Evolutionary conservation across 495 filamentous ascomycete genomes (phyloP).

Genomic region (Oleoguttula mirabilis): DNA sequence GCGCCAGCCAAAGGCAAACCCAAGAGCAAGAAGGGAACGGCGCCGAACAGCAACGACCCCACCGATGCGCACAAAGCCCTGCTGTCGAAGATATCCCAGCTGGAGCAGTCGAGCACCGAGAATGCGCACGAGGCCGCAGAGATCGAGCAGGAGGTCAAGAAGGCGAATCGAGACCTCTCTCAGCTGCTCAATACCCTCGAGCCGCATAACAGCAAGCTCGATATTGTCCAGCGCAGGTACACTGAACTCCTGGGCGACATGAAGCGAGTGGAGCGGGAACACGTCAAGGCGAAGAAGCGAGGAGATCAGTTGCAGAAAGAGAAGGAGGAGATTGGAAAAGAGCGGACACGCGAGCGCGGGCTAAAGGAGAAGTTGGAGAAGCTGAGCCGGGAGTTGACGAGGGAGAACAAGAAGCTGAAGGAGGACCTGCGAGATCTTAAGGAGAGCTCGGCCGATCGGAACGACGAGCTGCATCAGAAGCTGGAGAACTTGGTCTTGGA

Average conservation of each 20-base stretch:
- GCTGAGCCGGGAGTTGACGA: conserved; percentile 77
- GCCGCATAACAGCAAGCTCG: conserved; percentile 59
- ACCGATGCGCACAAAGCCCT: conserved; percentile 81
- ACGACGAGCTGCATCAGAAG: conserved; percentile 71
- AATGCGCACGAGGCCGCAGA: conserved; percentile 93
- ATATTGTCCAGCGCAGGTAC: conserved; percentile 79
- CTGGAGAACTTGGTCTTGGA: conserved; percentile 61
- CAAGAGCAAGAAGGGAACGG: conserved; percentile 44
- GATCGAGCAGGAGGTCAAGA: conserved; percentile 84
- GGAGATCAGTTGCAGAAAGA: conserved; percentile 93
- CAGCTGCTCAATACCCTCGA: conserved; percentile 72
- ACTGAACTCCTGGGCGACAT: conserved; percentile 84
- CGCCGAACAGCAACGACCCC: conserved; percentile 47
- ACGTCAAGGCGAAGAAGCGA: conserved; percentile 88
- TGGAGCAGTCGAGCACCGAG: conserved; percentile 81
- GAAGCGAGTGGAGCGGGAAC: conserved; percentile 87
- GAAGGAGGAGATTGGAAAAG: conserved; percentile 74
- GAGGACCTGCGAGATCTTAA: conserved; percentile 82
- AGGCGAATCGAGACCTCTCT: conserved; percentile 79
- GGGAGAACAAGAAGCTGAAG: conserved; percentile 97
- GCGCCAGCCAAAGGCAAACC: conserved; percentile 39
- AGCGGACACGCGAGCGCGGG: conserved; percentile 72
- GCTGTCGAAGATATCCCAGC: conserved; percentile 84
- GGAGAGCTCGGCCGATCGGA: conserved; percentile 68
- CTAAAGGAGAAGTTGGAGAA: conserved; percentile 95